Conservation (phyloP, 202 grass and related monocot genomes). For the Musa balbisiana region DNA sequence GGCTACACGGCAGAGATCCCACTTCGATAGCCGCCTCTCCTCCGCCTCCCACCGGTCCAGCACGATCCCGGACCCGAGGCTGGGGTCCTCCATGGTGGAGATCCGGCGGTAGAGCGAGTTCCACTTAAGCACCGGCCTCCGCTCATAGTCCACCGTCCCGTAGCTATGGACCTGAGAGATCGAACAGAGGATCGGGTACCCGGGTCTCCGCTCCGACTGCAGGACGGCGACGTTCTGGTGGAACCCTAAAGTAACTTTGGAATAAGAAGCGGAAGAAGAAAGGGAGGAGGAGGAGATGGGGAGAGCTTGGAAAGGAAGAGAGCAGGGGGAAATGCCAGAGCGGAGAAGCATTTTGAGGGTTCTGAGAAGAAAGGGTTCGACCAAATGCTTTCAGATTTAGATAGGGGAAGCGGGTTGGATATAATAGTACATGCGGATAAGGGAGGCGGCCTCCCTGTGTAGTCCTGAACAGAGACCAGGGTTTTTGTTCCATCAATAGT, state of each 20-base stretch:
- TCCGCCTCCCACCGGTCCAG: slow-evolving; percentile 60
- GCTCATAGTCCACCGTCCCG: slow-evolving; percentile 63
- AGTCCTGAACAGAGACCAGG: neutral
- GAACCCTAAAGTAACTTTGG: neutral
- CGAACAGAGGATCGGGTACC: slow-evolving; percentile 17
- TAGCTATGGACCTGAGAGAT: slow-evolving; percentile 67
- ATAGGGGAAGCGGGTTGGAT: neutral
- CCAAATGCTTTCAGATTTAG: neutral
- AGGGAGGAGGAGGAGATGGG: slow-evolving; percentile 17
- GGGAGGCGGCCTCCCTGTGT: neutral
- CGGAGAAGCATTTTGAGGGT: slow-evolving; percentile 31
- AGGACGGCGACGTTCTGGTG: neutral
- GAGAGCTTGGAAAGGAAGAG: slow-evolving; percentile 5
- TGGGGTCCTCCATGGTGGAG: slow-evolving; percentile 24
- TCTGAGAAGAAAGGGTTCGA: neutral
- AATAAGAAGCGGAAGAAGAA: neutral
- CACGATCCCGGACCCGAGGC: slow-evolving; percentile 26
- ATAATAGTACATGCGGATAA: neutral
- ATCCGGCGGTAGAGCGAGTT: slow-evolving; percentile 62
- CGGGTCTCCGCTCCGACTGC: neutral
- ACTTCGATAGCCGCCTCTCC: slow-evolving; percentile 66
- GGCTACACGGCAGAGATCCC: slow-evolving; percentile 65
- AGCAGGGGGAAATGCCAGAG: slow-evolving; percentile 11
- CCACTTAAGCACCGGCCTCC: slow-evolving; percentile 44
- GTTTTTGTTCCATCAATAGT: too few species aligned